A percentile compares a stretch with the other conserved stretches of the same genome.
phyloP scores from a whole-genome alignment of 2,329 filamentous ascomycete species.

The Harringtonia aguacate region DNA sequence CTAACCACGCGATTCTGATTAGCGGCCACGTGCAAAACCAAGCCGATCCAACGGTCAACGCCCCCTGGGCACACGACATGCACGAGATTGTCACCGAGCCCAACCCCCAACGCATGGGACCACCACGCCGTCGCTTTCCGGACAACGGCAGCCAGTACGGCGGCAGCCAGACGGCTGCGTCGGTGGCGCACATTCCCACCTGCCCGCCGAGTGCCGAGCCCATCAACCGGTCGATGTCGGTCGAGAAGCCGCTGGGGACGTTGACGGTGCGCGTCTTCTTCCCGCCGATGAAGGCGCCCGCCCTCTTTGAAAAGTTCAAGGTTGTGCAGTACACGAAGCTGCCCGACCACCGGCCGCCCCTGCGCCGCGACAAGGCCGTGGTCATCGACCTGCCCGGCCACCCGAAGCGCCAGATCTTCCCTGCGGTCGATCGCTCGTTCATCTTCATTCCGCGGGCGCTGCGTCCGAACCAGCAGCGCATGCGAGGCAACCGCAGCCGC shows the following conservation, averaged over 20 bases:
- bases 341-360: constrained; percentile 85
- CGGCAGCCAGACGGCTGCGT: constrained; percentile 23
- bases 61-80: constrained; percentile 88
- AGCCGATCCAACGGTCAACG: constrained; percentile 54
- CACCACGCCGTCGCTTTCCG: constrained; percentile 20
- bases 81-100: constrained; percentile 59
- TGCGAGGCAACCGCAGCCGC: constrained; percentile 60
- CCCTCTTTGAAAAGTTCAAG: constrained; percentile 62
- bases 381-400: constrained; percentile 79
- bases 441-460: constrained; percentile 95
- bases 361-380: constrained; percentile 92
- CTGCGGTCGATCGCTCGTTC: constrained; percentile 81
- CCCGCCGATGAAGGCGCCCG: constrained; percentile 61
- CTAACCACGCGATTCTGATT: too few species aligned
- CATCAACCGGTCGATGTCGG: constrained; percentile 71
- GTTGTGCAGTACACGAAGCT: constrained; percentile 89
- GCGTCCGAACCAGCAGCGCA: constrained; percentile 80
- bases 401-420: constrained; percentile 80
- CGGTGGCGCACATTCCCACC: constrained; percentile 38
- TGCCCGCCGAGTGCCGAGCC: constrained; percentile 49
- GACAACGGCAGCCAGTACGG: constrained; percentile 13
- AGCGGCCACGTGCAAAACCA: constrained; percentile 21
- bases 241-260: constrained; percentile 73
- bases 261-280: constrained; percentile 75
- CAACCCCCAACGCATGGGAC: constrained; percentile 14